Evolutionary conservation across 75 land plant species (phyloP), one percentile per base, ranked within the genome.

Genomic region (Cunninghamia lanceolata): DNA sequence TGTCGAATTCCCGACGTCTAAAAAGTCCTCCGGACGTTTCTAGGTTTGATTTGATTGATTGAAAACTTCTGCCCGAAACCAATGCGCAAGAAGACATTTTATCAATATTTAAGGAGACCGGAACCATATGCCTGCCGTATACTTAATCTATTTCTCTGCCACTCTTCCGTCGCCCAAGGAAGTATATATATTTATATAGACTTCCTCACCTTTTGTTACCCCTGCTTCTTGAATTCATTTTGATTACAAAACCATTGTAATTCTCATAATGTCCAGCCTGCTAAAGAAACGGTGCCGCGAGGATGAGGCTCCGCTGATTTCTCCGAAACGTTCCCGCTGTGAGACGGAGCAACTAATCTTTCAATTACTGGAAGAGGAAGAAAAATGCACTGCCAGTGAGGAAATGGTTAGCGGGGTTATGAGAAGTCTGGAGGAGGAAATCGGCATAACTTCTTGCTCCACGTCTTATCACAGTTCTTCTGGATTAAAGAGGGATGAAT

Each of bases 381-480:
- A 80, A 80, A 21, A 43, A 1, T 80, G 15, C 82, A 46, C 82
- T 19, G 47, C 50, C 3, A 80, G 82, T 4, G 82, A 80, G 82
- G 82, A 80, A 8, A 9, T 80, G 1, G 32, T 80, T 9, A 80
- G 14, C 50, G n/a, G 46, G 45, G 50, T 80, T n/a, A 80, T 80
- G 47, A 43, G 30, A 80, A 80, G 82, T 40, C n/a, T 80, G 34
- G 82, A 80, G 82, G 50, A 80, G 46, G 82, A 80, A 21, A 80
- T 80, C 28, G 50, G 47, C 28, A 4, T 63, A 21, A 28, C 30
- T 8, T 42, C 43, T 42, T 79, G 47, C 38, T 79, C 82, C 30
- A 40, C 82, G 7, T 79, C 82, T 25, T n/a, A 70, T 70, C 35
- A 70, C 34, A 28, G 16, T 11, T 73, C 75, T 2, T 34, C 17